These are phyloP conservation scores for Secale cereale DNA, from an alignment of 176 grass and related monocot species.

Conservation along the genomic window DNA sequence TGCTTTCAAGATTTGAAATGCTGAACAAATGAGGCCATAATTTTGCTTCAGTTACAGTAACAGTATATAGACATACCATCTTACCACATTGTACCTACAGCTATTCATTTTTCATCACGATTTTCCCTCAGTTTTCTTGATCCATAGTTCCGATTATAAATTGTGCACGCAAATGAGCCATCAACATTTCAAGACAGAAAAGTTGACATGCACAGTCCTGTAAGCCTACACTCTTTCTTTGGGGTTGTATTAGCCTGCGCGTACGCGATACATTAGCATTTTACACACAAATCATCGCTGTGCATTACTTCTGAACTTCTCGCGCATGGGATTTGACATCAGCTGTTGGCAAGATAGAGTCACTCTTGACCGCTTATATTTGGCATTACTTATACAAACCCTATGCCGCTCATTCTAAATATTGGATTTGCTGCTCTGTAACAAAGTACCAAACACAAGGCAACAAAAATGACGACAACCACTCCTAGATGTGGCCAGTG, in stretches of 20 bases:
- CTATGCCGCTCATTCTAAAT: neutral
- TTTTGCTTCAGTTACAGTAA: neutral
- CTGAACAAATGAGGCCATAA: neutral
- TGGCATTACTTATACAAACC: neutral
- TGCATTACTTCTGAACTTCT: neutral
- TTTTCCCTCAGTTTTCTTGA: neutral
- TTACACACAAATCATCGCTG: too few relatives aligned
- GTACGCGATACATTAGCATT: too few relatives aligned
- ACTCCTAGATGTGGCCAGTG: neutral
- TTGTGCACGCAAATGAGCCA: neutral
- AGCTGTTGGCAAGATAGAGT: neutral
- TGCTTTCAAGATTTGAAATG: neutral
- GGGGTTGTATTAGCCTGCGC: neutral
- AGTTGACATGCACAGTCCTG: neutral
- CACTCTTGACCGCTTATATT: neutral
- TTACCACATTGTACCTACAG: neutral
- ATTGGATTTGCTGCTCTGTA: neutral
- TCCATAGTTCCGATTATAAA: neutral
- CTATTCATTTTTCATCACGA: neutral
- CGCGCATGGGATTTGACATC: conserved; percentile 5
- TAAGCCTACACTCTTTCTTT: too few relatives aligned
- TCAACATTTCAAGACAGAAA: neutral
- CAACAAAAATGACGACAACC: neutral
- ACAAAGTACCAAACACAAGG: neutral
- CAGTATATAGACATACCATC: neutral